Evolutionary conservation across 2,329 filamentous ascomycete genomes (phyloP).

Genomic region (Graphiopsis chlorocephala): DNA sequence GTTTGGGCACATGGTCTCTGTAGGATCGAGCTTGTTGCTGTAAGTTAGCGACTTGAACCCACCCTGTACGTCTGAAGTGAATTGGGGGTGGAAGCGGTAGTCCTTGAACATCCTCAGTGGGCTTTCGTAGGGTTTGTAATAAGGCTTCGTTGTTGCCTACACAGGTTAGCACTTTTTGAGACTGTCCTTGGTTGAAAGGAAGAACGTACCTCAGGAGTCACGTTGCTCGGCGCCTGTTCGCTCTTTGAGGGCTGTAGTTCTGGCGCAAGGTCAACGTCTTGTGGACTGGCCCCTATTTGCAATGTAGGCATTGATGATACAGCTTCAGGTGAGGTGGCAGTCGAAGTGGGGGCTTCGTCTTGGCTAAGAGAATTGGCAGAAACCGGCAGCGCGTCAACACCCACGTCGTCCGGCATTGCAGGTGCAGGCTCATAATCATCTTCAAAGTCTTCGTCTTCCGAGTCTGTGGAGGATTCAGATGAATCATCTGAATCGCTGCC

Average conservation of each 20-base stretch:
- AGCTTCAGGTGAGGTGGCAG: not conserved
- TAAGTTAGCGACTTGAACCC: slow-evolving; percentile 90
- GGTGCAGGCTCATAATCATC: slow-evolving; percentile 14
- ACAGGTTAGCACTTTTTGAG: not conserved
- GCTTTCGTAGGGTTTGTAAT: slow-evolving; percentile 69
- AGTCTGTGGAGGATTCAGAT: slow-evolving; percentile 17
- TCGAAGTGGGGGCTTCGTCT: not conserved
- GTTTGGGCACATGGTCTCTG: slow-evolving; percentile 70
- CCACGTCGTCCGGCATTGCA: not conserved
- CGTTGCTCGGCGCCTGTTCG: slow-evolving; percentile 17
- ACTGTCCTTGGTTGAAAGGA: not conserved
- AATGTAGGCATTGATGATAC: not conserved
- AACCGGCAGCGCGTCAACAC: not conserved
- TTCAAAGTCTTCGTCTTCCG: slow-evolving; percentile 17
- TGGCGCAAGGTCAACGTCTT: slow-evolving; percentile 40
- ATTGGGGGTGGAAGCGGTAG: slow-evolving; percentile 85
- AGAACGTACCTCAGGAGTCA: slow-evolving; percentile 16
- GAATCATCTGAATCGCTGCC: slow-evolving; percentile 7
- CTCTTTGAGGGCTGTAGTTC: slow-evolving; percentile 35
- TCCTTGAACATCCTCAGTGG: slow-evolving; percentile 79
- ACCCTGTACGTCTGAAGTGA: slow-evolving; percentile 63
- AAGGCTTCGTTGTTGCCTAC: not conserved
- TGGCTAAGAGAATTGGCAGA: not conserved
- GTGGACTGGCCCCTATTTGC: not conserved
- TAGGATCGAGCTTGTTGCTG: slow-evolving; percentile 81